Evolutionary conservation across 2,329 filamentous ascomycete genomes (phyloP).

Genomic region (Phialophora macrospora): DNA sequence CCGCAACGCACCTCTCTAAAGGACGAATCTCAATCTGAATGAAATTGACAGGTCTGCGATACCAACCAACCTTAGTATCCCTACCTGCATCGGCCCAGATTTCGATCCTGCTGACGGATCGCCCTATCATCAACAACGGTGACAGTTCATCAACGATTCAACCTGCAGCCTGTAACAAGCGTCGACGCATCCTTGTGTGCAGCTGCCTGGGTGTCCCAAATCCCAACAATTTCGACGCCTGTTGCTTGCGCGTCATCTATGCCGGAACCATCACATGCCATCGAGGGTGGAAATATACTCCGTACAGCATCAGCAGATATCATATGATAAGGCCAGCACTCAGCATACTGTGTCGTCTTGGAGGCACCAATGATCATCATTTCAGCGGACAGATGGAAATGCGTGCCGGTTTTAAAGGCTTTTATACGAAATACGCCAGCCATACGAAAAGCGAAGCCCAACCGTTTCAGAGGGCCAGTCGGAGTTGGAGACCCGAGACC

Average conservation of each 20-base stretch:
- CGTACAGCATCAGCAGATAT: background rate
- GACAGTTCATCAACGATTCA: background rate
- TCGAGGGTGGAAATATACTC: background rate
- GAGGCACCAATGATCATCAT: conserved; percentile 3
- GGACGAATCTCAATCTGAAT: background rate
- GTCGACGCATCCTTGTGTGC: background rate
- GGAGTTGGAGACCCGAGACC: conserved; percentile 14
- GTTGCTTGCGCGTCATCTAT: background rate
- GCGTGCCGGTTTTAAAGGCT: background rate
- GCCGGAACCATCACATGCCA: background rate
- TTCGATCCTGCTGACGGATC: background rate
- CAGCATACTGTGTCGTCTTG: conserved; percentile 1
- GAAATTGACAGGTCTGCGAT: background rate
- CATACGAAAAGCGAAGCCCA: conserved; percentile 17
- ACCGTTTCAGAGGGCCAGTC: conserved; percentile 11
- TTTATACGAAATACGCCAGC: conserved; percentile 2
- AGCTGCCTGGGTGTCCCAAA: background rate
- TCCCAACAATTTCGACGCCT: background rate
- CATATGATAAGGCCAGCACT: conserved; percentile 9
- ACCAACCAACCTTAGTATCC: background rate
- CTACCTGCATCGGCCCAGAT: background rate
- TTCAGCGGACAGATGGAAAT: conserved; percentile 1
- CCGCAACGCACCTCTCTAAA: background rate
- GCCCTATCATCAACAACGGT: background rate
- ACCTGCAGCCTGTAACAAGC: background rate